Percentiles rank a stretch among this genome's conserved stretches.
These are phyloP conservation scores for Friedmanniomyces endolithicus DNA, from an alignment of 495 filamentous ascomycete species.

Conservation along the genomic window DNA sequence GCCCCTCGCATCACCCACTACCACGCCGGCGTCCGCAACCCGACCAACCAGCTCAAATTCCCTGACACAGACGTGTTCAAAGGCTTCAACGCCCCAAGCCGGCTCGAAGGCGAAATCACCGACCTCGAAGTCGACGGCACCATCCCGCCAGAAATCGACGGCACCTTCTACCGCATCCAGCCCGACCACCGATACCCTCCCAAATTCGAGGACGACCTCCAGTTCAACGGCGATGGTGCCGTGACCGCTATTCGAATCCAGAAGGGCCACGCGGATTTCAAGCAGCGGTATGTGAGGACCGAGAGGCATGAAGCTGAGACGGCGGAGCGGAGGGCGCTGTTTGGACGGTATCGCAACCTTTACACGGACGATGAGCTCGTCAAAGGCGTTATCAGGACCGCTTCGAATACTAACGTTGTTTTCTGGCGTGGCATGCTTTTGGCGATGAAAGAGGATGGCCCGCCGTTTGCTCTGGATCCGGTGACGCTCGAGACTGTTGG, in stretches of 20 bases:
- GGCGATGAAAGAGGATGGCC: slow-evolving; percentile 23
- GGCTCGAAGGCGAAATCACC: slow-evolving; percentile 37
- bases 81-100: slow-evolving; percentile 35
- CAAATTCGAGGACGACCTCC: slow-evolving; percentile 34
- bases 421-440: slow-evolving; percentile 23
- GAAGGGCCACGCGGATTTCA: slow-evolving; percentile 32
- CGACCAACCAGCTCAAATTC: slow-evolving; percentile 33
- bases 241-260: slow-evolving; percentile 43
- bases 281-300: slow-evolving; percentile 22
- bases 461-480: slow-evolving; percentile 24
- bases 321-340: slow-evolving; percentile 16
- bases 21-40: not conserved
- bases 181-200: slow-evolving; percentile 40
- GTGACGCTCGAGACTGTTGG: slow-evolving; percentile 22
- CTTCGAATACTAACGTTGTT: slow-evolving; percentile 22
- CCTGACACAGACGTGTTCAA: slow-evolving; percentile 36
- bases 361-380: slow-evolving; percentile 24
- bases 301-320: slow-evolving; percentile 20
- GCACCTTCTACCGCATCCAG: slow-evolving; percentile 39
- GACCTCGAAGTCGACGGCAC: slow-evolving; percentile 39
- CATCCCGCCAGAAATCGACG: slow-evolving; percentile 20
- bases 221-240: slow-evolving; percentile 23
- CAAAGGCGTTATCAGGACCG: slow-evolving; percentile 20
- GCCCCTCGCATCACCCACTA: not conserved
- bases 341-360: slow-evolving; percentile 23